phyloP scores from a whole-genome alignment of 768 basidiomycete genomes.

The Thelephora aurantiotincta region DNA sequence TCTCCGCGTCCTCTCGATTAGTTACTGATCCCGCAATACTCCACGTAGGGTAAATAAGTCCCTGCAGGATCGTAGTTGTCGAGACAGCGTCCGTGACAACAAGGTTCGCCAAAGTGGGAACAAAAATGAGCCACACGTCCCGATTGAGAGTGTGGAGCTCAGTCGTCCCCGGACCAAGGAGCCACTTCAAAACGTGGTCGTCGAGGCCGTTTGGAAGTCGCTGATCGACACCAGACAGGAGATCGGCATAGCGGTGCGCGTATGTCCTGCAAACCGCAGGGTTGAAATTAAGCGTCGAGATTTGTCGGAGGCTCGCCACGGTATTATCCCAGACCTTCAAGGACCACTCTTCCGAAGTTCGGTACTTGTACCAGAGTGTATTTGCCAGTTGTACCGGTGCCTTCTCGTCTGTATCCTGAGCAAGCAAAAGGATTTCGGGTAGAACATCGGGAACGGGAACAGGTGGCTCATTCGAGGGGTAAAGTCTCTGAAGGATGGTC shows the following conservation, averaged over 20 bases:
- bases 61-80: slow-evolving; percentile 58
- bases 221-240: slow-evolving; percentile 61
- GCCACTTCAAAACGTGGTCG: slow-evolving; percentile 57
- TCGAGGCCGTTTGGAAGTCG: slow-evolving; percentile 67
- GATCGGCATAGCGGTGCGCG: slow-evolving; percentile 53
- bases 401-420: slow-evolving; percentile 39
- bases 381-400: slow-evolving; percentile 62
- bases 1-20: slow-evolving; percentile 23
- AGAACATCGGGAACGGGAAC: slow-evolving; percentile 23
- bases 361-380: slow-evolving; percentile 73
- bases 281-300: slow-evolving; percentile 42
- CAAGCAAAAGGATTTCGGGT: slow-evolving; percentile 57
- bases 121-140: slow-evolving; percentile 57
- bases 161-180: slow-evolving; percentile 48
- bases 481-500: slow-evolving; percentile 19
- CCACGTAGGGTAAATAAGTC: slow-evolving; percentile 75
- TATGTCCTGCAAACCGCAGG: slow-evolving; percentile 30
- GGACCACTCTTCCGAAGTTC: slow-evolving; percentile 58
- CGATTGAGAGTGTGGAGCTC: slow-evolving; percentile 43
- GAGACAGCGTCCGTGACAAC: slow-evolving; percentile 53
- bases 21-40: slow-evolving; percentile 31
- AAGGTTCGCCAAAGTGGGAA: slow-evolving; percentile 47
- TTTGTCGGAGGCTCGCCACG: slow-evolving; percentile 57
- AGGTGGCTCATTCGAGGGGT: slow-evolving; percentile 21
- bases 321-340: slow-evolving; percentile 81